Base-by-base conservation (phyloP, 1,284 basidiomycete genomes). In the Ceratobasidium sp. region DNA sequence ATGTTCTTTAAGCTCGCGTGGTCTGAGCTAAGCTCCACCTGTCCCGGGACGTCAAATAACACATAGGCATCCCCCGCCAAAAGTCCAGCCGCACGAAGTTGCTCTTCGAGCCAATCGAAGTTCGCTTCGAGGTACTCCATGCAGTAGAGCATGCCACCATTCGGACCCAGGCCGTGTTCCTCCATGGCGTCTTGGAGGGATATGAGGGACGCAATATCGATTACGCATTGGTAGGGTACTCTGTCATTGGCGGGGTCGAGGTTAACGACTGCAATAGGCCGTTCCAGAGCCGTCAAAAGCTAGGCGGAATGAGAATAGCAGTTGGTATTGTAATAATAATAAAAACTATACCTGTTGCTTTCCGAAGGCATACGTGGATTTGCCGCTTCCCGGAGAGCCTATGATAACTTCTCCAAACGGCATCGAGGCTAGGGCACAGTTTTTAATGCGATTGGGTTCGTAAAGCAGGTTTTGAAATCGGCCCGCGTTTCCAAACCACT, bases 51-150 rank as follows among this genome's bases (percentile, higher is more conserved):
- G 82, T 99, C 98, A 81, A 99, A 98, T 49, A 99, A 85, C 59
- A 99, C 88, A 83, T 98, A 98, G 61, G 89, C 86, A 74, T 93
- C 91, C 86, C 87, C 80, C 41, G 48, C 41, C 62, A 56, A 43
- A 41, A 66, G 24, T n/a, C 66, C 51, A 19, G 46, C 49, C 19
- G 49, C 46, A 31, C 51, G 61, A 41, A 63, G 51, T 58, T 74
- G 72, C 53, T 83, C 81, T 74, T 95, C 90, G 29, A 99, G 87
- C 98, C 98, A 99, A 81, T 98, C 96, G 78, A 92, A 89, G 82
- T 99, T 98, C 29, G 88, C 90, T 80, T 99, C 96, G 27, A 99
- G 88, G 81, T 98, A 98, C 81, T 99, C 98, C 87, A 98, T 93
- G 81, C 95, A 97, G 81, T 96, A 99, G 19, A 99, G 84, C 91